Percentiles rank a stretch among this genome's conserved stretches.
Conservation (phyloP, 441 rosid genomes). For the Brassica balearica region DNA sequence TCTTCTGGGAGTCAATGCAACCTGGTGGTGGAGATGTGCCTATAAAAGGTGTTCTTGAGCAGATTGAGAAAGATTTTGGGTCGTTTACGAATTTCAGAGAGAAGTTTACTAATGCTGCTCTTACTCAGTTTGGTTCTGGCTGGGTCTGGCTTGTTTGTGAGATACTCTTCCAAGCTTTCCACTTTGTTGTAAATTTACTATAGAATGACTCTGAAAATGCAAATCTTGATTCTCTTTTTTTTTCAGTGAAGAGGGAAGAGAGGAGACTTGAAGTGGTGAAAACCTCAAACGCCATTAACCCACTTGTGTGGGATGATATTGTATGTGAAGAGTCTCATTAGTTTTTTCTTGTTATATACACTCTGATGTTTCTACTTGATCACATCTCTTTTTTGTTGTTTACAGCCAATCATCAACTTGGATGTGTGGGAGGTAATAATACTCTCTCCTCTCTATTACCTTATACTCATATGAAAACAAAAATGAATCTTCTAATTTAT, state of each 20-base stretch:
- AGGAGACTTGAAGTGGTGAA: constrained; percentile 67
- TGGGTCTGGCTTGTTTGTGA: constrained; percentile 97
- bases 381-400: constrained; percentile 32
- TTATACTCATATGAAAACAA: not conserved
- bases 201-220: not conserved
- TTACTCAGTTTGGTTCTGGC: constrained; percentile 79
- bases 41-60: constrained; percentile 76
- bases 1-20: constrained; percentile 99
- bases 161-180: constrained; percentile 40
- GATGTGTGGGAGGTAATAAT: constrained; percentile 75
- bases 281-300: constrained; percentile 78
- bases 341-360: constrained; percentile 6
- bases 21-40: constrained; percentile 90
- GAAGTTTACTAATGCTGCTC: constrained; percentile 69
- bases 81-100: constrained; percentile 84
- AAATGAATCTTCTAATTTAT: constrained; percentile 8
- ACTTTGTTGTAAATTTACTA: constrained; percentile 3
- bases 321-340: constrained; percentile 51
- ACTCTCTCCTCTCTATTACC: constrained; percentile 7
- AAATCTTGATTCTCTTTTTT: constrained; percentile 7
- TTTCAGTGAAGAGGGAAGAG: constrained; percentile 81
- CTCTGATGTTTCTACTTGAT: constrained; percentile 28
- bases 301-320: constrained; percentile 84
- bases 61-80: constrained; percentile 93
- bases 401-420: constrained; percentile 68